Conservation (phyloP, 2,329 filamentous ascomycete species). For the Hymenoscyphus infarciens region DNA sequence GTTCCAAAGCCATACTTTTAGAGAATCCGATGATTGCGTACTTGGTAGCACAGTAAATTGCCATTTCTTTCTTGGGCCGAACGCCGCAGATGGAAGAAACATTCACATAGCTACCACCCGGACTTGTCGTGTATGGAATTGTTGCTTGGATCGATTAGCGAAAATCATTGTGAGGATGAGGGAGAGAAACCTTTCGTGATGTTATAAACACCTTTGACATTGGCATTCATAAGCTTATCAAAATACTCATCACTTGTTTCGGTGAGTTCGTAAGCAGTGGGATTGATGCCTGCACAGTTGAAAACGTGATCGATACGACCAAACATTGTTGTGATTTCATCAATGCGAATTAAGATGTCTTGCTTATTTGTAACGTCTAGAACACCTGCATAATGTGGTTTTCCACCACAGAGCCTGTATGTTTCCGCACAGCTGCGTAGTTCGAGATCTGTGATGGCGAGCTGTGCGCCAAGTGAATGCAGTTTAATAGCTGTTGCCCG, state of each 20-base stretch:
- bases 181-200: constrained; percentile 36
- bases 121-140: constrained; percentile 38
- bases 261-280: constrained; percentile 40
- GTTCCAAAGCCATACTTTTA: constrained; percentile 37
- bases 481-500: constrained; percentile 15
- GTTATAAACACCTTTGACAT: constrained; percentile 41
- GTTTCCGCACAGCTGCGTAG: constrained; percentile 18
- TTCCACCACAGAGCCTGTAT: constrained; percentile 12
- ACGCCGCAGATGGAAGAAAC: constrained; percentile 38
- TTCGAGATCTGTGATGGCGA: constrained; percentile 32
- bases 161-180: constrained; percentile 17
- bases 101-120: constrained; percentile 38
- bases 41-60: constrained; percentile 38
- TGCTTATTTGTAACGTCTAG: constrained; percentile 33
- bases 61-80: constrained; percentile 22
- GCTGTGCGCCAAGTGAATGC: constrained; percentile 23
- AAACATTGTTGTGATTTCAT: constrained; percentile 23
- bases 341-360: constrained; percentile 28
- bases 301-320: constrained; percentile 38
- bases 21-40: constrained; percentile 41
- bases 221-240: constrained; percentile 43
- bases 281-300: constrained; percentile 47
- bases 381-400: constrained; percentile 13
- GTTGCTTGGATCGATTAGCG: constrained; percentile 42
- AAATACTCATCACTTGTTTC: constrained; percentile 43